Conservation (phyloP, 2,329 filamentous ascomycete genomes). For the Diaporthe vexans region DNA sequence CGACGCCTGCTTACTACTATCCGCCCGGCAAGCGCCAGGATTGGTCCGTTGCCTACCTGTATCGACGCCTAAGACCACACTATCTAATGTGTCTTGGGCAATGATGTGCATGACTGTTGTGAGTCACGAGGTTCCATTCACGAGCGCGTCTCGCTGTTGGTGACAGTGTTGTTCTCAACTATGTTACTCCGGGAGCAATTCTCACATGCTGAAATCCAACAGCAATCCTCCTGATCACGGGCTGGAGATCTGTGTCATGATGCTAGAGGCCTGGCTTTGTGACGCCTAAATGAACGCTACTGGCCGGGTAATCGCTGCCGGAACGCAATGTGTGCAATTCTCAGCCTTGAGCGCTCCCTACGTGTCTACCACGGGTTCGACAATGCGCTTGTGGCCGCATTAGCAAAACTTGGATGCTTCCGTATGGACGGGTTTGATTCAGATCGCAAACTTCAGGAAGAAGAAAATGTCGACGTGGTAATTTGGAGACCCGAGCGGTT, state of each 20-base stretch:
- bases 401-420: background rate
- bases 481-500: background rate
- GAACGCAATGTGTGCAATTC: background rate
- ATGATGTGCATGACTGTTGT: conserved; percentile 31
- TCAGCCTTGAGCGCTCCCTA: background rate
- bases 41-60: background rate
- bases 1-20: conserved; percentile 3
- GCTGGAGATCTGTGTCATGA: background rate
- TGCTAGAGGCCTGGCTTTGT: background rate
- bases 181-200: background rate
- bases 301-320: background rate
- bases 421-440: too few species aligned
- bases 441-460: background rate
- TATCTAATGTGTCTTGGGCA: conserved; percentile 9
- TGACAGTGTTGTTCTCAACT: background rate
- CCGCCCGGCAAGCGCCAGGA: background rate
- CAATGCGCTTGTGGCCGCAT: background rate
- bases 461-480: background rate
- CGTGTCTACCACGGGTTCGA: background rate
- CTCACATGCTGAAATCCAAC: background rate
- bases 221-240: background rate
- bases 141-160: background rate
- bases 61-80: background rate
- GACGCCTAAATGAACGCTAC: background rate
- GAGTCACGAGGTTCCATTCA: conserved; percentile 29